phyloP scores from a whole-genome alignment of 2,329 filamentous ascomycete species.

The Ambrosiella beaveri region DNA sequence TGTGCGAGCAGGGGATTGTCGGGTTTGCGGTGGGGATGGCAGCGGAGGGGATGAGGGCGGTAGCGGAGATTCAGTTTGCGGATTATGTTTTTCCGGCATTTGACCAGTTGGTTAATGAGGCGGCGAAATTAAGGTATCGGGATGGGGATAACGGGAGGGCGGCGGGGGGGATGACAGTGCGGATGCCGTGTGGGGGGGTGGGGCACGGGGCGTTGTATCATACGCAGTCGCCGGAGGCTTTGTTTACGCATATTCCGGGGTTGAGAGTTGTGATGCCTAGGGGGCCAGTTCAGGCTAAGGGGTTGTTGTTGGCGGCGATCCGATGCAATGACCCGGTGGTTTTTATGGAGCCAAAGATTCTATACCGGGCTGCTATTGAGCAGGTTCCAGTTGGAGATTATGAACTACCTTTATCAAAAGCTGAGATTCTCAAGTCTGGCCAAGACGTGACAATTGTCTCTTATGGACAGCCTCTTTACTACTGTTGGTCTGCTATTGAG shows the following conservation, averaged over 20 bases:
- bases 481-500: conserved; percentile 59
- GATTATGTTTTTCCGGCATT: conserved; percentile 90
- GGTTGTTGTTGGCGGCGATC: conserved; percentile 60
- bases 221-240: conserved; percentile 71
- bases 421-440: conserved; percentile 66
- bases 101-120: conserved; percentile 87
- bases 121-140: conserved; percentile 71
- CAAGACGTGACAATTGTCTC: conserved; percentile 70
- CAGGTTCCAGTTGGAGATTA: conserved; percentile 72
- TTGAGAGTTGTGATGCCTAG: conserved; percentile 72
- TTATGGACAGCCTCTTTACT: conserved; percentile 80
- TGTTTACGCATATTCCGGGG: conserved; percentile 80
- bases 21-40: conserved; percentile 86
- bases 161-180: conserved; percentile 64
- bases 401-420: conserved; percentile 69
- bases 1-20: conserved; percentile 86
- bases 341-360: conserved; percentile 86
- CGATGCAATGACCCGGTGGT: conserved; percentile 72
- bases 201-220: conserved; percentile 81
- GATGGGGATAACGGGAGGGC: conserved; percentile 40
- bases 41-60: conserved; percentile 76
- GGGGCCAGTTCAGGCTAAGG: conserved; percentile 77
- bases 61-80: conserved; percentile 91
- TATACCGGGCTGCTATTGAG: conserved; percentile 82
- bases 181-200: conserved; percentile 82